A percentile compares a stretch with the other conserved stretches of the same genome.
These are phyloP conservation scores for Berberis vulgaris DNA, from an alignment of 164 flowering plant species.

Conservation along the genomic window DNA sequence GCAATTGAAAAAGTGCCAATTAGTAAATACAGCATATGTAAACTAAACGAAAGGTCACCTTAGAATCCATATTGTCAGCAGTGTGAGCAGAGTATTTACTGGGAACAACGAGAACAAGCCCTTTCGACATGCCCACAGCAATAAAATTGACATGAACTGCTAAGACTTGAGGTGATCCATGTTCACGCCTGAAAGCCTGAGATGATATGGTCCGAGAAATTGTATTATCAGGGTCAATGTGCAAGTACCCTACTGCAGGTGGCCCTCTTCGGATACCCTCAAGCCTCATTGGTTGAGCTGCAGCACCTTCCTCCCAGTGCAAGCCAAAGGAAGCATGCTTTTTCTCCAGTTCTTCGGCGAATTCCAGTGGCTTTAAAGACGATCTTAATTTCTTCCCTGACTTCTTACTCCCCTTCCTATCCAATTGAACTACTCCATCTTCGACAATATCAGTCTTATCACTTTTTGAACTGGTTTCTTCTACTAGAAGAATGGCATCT, in stretches of 20 bases:
- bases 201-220: constrained; percentile 60
- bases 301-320: constrained; percentile 92
- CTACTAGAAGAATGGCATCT: constrained; percentile 18
- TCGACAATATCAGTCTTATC: constrained; percentile 48
- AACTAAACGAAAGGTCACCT: constrained; percentile 36
- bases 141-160: constrained; percentile 77
- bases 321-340: constrained; percentile 78
- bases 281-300: constrained; percentile 98
- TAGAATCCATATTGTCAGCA: constrained; percentile 70
- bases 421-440: constrained; percentile 37
- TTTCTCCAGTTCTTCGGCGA: constrained; percentile 88
- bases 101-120: constrained; percentile 56
- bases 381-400: constrained; percentile 30
- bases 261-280: constrained; percentile 85
- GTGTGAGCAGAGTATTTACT: constrained; percentile 68
- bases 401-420: constrained; percentile 33
- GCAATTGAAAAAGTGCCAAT: background rate
- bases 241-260: constrained; percentile 83
- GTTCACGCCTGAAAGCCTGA: constrained; percentile 58
- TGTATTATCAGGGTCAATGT: constrained; percentile 48
- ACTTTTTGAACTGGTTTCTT: constrained; percentile 22
- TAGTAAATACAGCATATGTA: background rate
- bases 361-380: constrained; percentile 56
- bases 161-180: constrained; percentile 79
- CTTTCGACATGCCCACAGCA: constrained; percentile 88